Conservation (phyloP, 2,329 filamentous ascomycete genomes). For the Aspergillus hiratsukae region DNA sequence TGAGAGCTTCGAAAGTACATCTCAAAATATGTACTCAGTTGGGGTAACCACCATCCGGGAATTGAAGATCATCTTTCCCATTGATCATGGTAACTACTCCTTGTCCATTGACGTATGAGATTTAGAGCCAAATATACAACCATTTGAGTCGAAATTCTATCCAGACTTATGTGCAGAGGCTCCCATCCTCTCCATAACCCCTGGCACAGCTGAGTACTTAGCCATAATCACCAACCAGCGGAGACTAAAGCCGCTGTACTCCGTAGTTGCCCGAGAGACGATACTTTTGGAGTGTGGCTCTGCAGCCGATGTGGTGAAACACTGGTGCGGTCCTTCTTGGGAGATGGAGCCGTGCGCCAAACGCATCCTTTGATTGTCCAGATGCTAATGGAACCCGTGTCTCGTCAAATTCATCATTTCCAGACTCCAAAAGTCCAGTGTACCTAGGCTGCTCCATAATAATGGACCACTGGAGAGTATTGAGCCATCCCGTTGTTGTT, state of each 20-base stretch:
- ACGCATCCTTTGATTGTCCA: neutral
- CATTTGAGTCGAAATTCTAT: neutral
- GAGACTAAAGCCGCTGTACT: neutral
- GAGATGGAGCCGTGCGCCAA: constrained; percentile 6
- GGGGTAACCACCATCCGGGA: neutral
- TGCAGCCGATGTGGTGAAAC: constrained; percentile 16
- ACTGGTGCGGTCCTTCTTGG: constrained; percentile 15
- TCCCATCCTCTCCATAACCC: neutral
- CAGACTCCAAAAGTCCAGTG: neutral
- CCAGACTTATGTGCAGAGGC: neutral
- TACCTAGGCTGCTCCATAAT: neutral
- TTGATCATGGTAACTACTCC: neutral
- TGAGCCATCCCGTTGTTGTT: neutral
- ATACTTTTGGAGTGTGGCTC: neutral
- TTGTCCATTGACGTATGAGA: neutral
- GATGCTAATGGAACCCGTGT: neutral
- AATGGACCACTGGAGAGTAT: neutral
- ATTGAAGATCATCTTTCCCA: neutral
- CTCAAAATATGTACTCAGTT: neutral
- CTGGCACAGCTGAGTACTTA: neutral
- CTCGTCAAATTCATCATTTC: neutral
- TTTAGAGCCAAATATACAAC: neutral
- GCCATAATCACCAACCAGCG: neutral
- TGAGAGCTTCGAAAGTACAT: neutral
- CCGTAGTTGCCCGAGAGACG: constrained; percentile 16